Conservation (phyloP, 1,284 basidiomycete species). For the Rhodofomes roseus region DNA sequence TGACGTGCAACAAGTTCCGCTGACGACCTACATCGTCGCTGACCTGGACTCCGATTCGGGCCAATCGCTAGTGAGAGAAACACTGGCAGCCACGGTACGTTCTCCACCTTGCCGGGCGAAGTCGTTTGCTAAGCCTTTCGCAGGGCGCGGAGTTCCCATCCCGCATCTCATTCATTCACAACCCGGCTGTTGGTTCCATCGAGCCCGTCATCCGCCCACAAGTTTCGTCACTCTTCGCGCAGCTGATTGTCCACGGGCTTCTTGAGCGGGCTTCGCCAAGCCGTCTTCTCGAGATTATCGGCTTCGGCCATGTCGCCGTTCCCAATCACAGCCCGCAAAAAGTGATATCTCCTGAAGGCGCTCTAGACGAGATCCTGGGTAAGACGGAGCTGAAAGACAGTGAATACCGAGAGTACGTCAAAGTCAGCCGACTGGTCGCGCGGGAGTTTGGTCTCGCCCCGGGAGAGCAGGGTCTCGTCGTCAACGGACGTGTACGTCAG, state of each 20-base stretch:
- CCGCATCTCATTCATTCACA: conserved; percentile 66
- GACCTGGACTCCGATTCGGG: conserved; percentile 74
- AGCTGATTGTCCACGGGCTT: conserved; percentile 37
- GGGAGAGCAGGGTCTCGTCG: conserved; percentile 59
- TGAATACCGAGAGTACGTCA: conserved; percentile 40
- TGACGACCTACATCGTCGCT: conserved; percentile 71
- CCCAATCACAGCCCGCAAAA: conserved; percentile 27
- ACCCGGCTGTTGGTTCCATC: conserved; percentile 34
- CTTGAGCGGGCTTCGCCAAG: conserved; percentile 37
- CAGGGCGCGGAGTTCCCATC: conserved; percentile 33
- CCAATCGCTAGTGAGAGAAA: conserved; percentile 51
- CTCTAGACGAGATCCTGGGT: conserved; percentile 32
- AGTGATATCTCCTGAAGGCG: conserved; percentile 33
- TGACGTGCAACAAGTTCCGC: conserved; percentile 34
- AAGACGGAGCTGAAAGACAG: conserved; percentile 31
- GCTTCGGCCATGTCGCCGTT: conserved; percentile 14
- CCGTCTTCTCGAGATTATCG: conserved; percentile 38
- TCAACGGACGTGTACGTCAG: conserved; percentile 76
- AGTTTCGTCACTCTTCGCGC: conserved; percentile 42
- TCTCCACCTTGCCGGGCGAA: not conserved
- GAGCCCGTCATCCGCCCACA: conserved; percentile 13
- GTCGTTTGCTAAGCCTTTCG: no score
- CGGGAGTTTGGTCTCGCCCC: conserved; percentile 52
- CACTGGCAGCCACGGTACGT: conserved; percentile 63
- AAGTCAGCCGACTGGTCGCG: conserved; percentile 40